Base-by-base conservation (phyloP, 2,329 filamentous ascomycete species). In the Fusarium pseudoanthophilum region DNA sequence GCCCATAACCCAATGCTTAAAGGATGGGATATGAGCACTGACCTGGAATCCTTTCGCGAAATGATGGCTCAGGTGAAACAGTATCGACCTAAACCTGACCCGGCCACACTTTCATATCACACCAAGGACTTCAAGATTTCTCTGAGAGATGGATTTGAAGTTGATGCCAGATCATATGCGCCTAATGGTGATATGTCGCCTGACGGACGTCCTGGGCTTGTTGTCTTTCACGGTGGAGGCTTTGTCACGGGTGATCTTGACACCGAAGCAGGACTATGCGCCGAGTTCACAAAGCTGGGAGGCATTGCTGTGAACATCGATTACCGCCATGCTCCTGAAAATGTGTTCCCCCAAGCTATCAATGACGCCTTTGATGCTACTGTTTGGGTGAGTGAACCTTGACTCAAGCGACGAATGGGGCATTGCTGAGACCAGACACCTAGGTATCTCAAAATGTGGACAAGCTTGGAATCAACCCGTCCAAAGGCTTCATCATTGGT, bases 261-360 rank as follows among this genome's bases (percentile, higher is more conserved):
- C 6, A 75, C 68, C 11, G 73, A 77, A 58, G 72, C 72, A 10
- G 60, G 67, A 26, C 72, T 79, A 7, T 81, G 78, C 57, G 69
- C 49, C 14, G 48, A 73, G 40, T 80, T 80, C 51, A 72, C 72
- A 11, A 60, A 64, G 13, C 61, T 81, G 15, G 78, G 78, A 8
- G 75, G 78, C 8, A 48, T 81, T 26, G 72, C 73, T 10, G 64
- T 80, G 20, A 77, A 78, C 46, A 60, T 79, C 24, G 70, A 75
- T 39, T 80, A 79, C 60, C 72, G 80, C 9, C 76, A 73, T 63
- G 77, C 79, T 4, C 78, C 79, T 11, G 78, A 81, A 37, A 72
- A 79, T 56, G 60, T 73, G 13, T 80, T 80, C 34, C 78, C 79
- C 20, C 66, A 77, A 15, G 76, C 78, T 9, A 67, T 79, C 13